Evolutionary conservation across 73 alveolate species (phyloP).

Genomic region (Paramecium octaurelia): DNA sequence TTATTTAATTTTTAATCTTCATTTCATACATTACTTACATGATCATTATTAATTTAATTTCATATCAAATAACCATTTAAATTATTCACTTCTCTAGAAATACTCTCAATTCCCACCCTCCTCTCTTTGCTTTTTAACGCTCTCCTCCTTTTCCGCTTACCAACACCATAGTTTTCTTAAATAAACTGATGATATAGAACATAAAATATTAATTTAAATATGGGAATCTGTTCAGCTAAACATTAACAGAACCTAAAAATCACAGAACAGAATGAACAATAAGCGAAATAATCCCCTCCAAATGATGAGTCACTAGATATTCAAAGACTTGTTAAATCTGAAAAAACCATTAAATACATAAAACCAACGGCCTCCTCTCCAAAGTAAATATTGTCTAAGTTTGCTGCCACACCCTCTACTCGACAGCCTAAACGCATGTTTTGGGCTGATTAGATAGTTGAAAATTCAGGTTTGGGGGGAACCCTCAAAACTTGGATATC

Average conservation of each 20-base stretch:
- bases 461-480: background rate
- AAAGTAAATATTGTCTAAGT: background rate
- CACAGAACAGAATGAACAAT: background rate
- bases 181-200: background rate
- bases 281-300: background rate
- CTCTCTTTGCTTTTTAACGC: background rate
- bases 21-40: background rate
- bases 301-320: background rate
- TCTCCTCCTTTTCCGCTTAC: background rate
- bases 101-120: background rate
- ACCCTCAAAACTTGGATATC: background rate
- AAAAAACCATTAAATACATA: background rate
- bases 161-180: background rate
- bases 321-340: background rate
- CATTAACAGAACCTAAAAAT: background rate
- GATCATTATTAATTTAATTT: background rate
- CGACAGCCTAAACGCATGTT: background rate
- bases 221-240: conserved; percentile 27
- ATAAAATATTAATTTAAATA: background rate
- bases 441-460: background rate
- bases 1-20: background rate
- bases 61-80: background rate
- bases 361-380: background rate
- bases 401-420: background rate
- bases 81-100: background rate